These are phyloP conservation scores for Populus trichocarpa DNA, from an alignment of 441 rosid species.

Conservation along the genomic window DNA sequence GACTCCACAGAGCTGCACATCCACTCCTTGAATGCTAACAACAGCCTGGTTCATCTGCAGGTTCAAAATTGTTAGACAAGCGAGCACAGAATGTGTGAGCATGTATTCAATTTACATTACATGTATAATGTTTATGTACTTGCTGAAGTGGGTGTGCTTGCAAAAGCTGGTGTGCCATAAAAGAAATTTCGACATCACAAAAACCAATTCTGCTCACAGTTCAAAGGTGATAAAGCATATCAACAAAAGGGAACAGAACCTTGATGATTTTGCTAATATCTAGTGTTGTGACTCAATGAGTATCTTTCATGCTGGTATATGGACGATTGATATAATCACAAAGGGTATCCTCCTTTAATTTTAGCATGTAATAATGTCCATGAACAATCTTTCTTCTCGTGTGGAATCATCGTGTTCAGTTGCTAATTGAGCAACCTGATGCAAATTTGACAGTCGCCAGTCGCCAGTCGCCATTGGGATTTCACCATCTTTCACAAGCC, in stretches of 20 bases:
- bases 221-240: neutral
- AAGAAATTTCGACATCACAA: neutral
- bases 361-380: neutral
- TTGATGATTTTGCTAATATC: neutral
- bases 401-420: neutral
- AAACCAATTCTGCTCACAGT: neutral
- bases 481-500: neutral
- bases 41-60: constrained; percentile 84
- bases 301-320: neutral
- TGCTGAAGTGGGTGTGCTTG: neutral
- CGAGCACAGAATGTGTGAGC: neutral
- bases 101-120: neutral
- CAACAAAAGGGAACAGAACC: neutral
- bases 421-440: neutral
- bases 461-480: neutral
- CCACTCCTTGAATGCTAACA: constrained; percentile 69
- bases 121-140: neutral
- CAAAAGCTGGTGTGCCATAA: neutral
- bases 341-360: neutral
- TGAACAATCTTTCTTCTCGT: neutral
- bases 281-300: neutral
- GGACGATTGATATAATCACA: neutral
- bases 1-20: constrained; percentile 78
- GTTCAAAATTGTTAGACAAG: constrained; percentile 25
- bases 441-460: neutral